These are phyloP conservation scores for Mycena kentingensis DNA, from an alignment of 768 basidiomycete species.

Conservation along the genomic window DNA sequence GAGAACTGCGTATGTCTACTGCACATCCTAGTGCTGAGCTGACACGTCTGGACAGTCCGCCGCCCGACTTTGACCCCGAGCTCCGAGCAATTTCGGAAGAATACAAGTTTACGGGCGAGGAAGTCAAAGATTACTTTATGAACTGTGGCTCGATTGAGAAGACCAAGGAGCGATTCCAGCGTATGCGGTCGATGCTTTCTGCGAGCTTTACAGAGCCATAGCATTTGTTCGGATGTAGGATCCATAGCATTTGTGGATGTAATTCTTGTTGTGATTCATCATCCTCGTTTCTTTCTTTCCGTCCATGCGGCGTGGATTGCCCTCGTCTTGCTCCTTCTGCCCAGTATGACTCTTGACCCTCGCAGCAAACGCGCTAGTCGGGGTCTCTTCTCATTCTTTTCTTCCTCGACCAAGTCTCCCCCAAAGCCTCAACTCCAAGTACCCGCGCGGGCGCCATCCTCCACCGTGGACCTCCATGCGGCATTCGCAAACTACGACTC, in stretches of 20 bases:
- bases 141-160: conserved; percentile 69
- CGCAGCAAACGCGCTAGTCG: conserved; percentile 16
- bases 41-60: not conserved
- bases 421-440: too few relatives aligned
- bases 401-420: conserved; percentile 10
- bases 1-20: conserved; percentile 45
- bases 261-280: not conserved
- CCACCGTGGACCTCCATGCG: too few relatives aligned
- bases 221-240: too few relatives aligned
- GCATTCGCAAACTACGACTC: not conserved
- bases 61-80: conserved; percentile 52
- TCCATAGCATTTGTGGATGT: not conserved
- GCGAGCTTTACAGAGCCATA: conserved; percentile 39
- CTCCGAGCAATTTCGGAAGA: conserved; percentile 68
- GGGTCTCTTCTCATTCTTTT: conserved; percentile 19
- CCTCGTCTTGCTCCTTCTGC: not conserved
- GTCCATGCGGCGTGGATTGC: too few relatives aligned
- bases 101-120: conserved; percentile 70
- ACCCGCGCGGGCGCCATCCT: too few relatives aligned
- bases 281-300: too few relatives aligned
- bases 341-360: too few relatives aligned
- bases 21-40: not conserved
- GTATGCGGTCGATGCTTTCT: conserved; percentile 58
- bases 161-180: conserved; percentile 65
- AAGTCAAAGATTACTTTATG: conserved; percentile 80